Percentiles rank a stretch among this genome's conserved stretches.
Conservation (phyloP, 2,329 filamentous ascomycete genomes). For the Diaporthe vaccinii region DNA sequence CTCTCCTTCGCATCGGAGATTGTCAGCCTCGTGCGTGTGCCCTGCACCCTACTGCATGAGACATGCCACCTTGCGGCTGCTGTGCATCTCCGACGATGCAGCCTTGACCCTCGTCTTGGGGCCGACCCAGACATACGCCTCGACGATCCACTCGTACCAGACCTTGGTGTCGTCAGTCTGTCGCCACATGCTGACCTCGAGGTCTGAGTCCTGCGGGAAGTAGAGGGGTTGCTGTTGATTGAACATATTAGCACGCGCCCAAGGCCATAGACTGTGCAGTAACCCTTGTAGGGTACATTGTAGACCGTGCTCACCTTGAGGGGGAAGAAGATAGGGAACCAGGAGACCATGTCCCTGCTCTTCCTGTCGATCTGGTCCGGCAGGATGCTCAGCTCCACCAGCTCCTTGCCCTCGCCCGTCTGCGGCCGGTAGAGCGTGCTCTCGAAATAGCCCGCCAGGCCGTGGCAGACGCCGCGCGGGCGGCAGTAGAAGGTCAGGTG, state of each 20-base stretch:
- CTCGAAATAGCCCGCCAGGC: conserved; percentile 95
- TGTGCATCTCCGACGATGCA: conserved; percentile 75
- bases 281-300: not conserved
- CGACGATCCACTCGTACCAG: conserved; percentile 99
- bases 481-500: conserved; percentile 83
- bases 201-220: conserved; percentile 85
- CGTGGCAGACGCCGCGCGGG: conserved; percentile 87
- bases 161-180: conserved; percentile 96
- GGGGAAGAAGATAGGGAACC: conserved; percentile 99
- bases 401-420: conserved; percentile 56
- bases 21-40: conserved; percentile 5
- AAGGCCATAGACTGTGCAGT: not conserved
- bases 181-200: conserved; percentile 95
- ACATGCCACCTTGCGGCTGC: conserved; percentile 77
- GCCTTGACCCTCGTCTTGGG: conserved; percentile 75
- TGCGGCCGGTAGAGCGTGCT: conserved; percentile 85
- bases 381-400: conserved; percentile 91
- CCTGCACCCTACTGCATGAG: conserved; percentile 67
- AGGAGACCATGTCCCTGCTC: conserved; percentile 98
- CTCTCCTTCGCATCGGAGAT: not conserved
- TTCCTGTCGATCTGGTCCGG: conserved; percentile 92
- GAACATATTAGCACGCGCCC: conserved; percentile 29
- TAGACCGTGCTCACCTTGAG: conserved; percentile 76
- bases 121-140: conserved; percentile 79
- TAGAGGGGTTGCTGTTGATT: conserved; percentile 81